Percentiles rank a stretch among this genome's conserved stretches.
These are phyloP conservation scores for Zizania latifolia DNA, from an alignment of 176 grass and related monocot species.

Conservation along the genomic window DNA sequence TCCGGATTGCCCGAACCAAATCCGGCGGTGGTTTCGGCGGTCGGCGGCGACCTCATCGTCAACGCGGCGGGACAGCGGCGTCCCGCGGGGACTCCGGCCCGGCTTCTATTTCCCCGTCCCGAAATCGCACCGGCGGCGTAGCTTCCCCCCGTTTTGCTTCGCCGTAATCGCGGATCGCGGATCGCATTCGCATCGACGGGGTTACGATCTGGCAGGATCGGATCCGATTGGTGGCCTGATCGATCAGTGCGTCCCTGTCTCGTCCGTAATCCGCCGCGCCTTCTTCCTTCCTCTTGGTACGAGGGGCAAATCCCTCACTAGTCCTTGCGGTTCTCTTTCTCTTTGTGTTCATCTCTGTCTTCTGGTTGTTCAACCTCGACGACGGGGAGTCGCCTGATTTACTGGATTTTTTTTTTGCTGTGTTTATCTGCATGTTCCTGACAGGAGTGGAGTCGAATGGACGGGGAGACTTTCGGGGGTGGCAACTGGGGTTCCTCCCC, in stretches of 20 bases:
- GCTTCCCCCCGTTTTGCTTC: background rate
- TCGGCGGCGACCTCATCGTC: background rate
- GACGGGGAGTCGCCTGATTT: background rate
- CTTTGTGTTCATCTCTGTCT: background rate
- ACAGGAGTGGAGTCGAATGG: slow-evolving; percentile 26
- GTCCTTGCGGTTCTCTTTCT: background rate
- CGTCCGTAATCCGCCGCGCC: background rate
- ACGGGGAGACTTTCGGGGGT: slow-evolving; percentile 19
- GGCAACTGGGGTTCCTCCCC: background rate
- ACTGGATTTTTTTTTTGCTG: background rate
- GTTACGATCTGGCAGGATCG: background rate
- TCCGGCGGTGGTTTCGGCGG: background rate
- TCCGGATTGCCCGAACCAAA: slow-evolving; percentile 19
- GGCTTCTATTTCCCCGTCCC: background rate
- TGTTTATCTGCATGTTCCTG: background rate
- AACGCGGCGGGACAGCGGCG: too few relatives aligned
- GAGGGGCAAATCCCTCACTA: background rate
- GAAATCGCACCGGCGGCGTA: background rate
- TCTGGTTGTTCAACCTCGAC: background rate
- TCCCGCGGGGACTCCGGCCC: background rate
- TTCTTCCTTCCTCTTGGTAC: background rate
- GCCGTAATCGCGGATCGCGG: background rate
- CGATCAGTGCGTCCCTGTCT: background rate
- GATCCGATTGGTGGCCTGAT: background rate
- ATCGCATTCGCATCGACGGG: background rate